Evolutionary conservation across 2,329 filamentous ascomycete genomes (phyloP).

Genomic region (Cordyceps cicadae): DNA sequence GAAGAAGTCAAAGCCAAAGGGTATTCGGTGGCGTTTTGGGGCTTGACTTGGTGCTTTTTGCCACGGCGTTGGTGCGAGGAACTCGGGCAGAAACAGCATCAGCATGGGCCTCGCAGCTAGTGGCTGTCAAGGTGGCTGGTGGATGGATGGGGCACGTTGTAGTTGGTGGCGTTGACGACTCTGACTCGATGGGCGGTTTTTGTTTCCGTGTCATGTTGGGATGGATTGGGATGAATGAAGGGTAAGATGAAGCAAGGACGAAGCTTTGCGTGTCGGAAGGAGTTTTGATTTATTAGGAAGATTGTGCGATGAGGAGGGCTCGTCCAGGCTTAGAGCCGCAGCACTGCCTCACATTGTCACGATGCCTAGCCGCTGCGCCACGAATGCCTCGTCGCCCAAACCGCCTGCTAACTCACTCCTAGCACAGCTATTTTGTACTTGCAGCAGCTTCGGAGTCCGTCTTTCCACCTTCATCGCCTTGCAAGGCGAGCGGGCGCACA

Average conservation of each 20-base stretch:
- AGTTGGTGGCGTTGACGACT: neutral
- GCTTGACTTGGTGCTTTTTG: neutral
- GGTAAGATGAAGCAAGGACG: neutral
- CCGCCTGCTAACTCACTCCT: too few relatives aligned
- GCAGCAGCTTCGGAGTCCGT: neutral
- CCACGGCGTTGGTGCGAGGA: too few relatives aligned
- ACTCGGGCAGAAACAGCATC: neutral
- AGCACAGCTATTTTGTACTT: neutral
- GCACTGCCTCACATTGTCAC: neutral
- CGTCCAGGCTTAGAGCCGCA: neutral
- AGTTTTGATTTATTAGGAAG: neutral
- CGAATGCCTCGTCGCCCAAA: neutral
- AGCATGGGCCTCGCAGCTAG: neutral
- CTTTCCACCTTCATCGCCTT: too few relatives aligned
- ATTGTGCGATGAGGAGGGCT: neutral
- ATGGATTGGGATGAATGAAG: neutral
- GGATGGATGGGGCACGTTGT: neutral
- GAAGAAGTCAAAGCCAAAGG: neutral
- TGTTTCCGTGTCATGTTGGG: neutral
- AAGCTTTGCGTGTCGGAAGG: neutral
- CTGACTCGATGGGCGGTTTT: neutral
- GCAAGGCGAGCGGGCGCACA: neutral
- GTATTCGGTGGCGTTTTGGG: neutral
- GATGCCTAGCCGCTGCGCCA: neutral
- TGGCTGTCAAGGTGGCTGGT: neutral